These are phyloP conservation scores for Mycena belliarum DNA, from an alignment of 768 basidiomycete species.

Conservation along the genomic window DNA sequence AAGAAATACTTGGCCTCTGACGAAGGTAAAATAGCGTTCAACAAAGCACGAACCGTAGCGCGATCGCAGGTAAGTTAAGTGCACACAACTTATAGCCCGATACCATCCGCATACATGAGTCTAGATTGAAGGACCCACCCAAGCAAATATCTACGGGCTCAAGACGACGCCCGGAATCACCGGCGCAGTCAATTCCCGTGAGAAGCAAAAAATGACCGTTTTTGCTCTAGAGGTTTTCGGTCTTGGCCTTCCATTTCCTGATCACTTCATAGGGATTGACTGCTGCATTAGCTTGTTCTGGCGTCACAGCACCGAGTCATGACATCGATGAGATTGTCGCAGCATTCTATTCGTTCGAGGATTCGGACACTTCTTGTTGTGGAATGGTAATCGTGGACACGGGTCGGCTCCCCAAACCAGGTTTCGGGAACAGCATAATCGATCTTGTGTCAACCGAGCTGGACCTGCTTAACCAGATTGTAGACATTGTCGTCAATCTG, in stretches of 20 bases:
- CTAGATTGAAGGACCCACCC: slow-evolving; percentile 75
- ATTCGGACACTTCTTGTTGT: slow-evolving; percentile 36
- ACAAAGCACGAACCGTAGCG: slow-evolving; percentile 22
- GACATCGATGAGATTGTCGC: slow-evolving; percentile 65
- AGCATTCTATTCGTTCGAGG: slow-evolving; percentile 75
- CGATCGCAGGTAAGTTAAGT: slow-evolving; percentile 54
- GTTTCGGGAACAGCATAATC: slow-evolving; percentile 43
- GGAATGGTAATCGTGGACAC: slow-evolving; percentile 58
- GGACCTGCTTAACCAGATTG: slow-evolving; percentile 73
- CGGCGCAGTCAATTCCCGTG: slow-evolving; percentile 38
- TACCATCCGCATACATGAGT: not conserved
- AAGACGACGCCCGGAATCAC: slow-evolving; percentile 52
- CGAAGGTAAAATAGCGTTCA: slow-evolving; percentile 21
- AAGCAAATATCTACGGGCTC: slow-evolving; percentile 67
- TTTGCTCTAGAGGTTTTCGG: slow-evolving; percentile 87
- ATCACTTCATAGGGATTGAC: not conserved
- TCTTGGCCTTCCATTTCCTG: slow-evolving; percentile 27
- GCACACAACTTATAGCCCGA: not conserved
- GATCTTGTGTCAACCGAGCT: slow-evolving; percentile 69
- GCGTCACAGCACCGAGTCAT: slow-evolving; percentile 66
- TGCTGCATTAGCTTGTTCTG: slow-evolving; percentile 57
- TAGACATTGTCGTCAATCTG: slow-evolving; percentile 71
- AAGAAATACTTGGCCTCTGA: slow-evolving; percentile 52
- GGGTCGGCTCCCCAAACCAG: slow-evolving; percentile 36
- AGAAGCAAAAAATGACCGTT: slow-evolving; percentile 73